phyloP scores from a whole-genome alignment of 768 basidiomycete species.

The Mycena indigotica region DNA sequence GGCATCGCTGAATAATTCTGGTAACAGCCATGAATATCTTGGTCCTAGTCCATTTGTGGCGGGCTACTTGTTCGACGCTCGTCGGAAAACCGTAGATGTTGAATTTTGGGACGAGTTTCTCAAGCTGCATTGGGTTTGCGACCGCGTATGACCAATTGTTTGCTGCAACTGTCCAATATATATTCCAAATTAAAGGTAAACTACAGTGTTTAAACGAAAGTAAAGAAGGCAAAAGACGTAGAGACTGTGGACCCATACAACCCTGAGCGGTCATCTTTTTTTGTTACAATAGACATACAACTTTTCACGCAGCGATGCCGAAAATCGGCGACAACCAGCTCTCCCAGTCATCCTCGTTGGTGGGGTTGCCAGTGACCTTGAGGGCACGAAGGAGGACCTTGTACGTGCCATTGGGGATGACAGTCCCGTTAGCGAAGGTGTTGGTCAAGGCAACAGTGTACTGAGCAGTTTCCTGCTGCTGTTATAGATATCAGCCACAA shows the following conservation, averaged over 20 bases:
- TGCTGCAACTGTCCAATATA: too few relatives aligned
- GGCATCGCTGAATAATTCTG: neutral
- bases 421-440: slow-evolving; percentile 47
- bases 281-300: neutral
- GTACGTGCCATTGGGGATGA: slow-evolving; percentile 45
- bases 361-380: slow-evolving; percentile 44
- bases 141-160: neutral
- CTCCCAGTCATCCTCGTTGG: slow-evolving; percentile 47
- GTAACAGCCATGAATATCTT: neutral
- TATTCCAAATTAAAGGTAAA: too few relatives aligned
- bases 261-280: too few relatives aligned
- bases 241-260: too few relatives aligned
- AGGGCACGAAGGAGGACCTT: slow-evolving; percentile 41
- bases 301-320: slow-evolving; percentile 19
- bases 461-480: slow-evolving; percentile 33
- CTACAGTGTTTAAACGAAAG: too few relatives aligned
- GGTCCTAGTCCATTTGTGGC: neutral
- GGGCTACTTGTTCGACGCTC: neutral
- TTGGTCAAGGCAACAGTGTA: slow-evolving; percentile 32
- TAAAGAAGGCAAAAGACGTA: too few relatives aligned
- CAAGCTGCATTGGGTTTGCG: neutral
- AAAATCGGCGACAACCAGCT: slow-evolving; percentile 48
- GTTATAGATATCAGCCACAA: slow-evolving; percentile 17
- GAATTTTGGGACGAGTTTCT: neutral
- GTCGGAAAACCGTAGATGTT: neutral